phyloP scores from a whole-genome alignment of 495 filamentous ascomycete genomes.

The Barbatosphaeria neglecta region DNA sequence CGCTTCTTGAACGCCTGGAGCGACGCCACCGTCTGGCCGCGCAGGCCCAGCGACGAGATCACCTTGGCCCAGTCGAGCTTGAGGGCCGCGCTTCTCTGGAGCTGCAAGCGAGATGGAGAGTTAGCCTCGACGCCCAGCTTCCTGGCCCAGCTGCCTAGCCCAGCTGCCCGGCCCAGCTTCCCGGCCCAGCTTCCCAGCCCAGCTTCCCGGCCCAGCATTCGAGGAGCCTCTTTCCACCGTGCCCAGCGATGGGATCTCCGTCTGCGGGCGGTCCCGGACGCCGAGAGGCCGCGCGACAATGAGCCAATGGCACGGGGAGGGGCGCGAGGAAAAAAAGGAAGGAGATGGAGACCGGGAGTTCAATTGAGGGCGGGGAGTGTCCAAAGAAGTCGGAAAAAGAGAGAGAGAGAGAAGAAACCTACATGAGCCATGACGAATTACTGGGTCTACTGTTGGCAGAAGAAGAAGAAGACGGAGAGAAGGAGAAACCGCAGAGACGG shows the following conservation, averaged over 20 bases:
- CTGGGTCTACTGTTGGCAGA: constrained; percentile 32
- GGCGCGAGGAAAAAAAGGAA: too few species aligned
- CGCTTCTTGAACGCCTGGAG: constrained; percentile 98
- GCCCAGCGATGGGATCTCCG: too few species aligned
- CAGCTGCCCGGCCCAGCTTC: too few species aligned
- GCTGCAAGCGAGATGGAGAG: constrained; percentile 15
- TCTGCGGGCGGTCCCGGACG: too few species aligned
- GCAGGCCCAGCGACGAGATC: constrained; percentile 82
- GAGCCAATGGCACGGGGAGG: too few species aligned
- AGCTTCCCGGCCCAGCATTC: too few species aligned
- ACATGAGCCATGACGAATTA: constrained; percentile 64
- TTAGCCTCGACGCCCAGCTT: constrained; percentile 32
- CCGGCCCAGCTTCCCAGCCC: too few species aligned
- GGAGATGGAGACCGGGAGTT: not conserved
- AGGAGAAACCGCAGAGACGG: constrained; percentile 30
- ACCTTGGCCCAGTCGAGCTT: constrained; percentile 98
- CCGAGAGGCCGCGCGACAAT: too few species aligned
- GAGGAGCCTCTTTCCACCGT: too few species aligned
- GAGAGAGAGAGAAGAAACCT: constrained; percentile 41
- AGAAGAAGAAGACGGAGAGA: constrained; percentile 28
- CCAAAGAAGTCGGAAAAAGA: too few species aligned
- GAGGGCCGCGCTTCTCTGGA: constrained; percentile 91
- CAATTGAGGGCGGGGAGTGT: constrained; percentile 9
- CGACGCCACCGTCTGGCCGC: constrained; percentile 80
- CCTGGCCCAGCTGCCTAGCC: not conserved